Evolutionary conservation across 2,329 filamentous ascomycete genomes (phyloP), one percentile per base, ranked within the genome.

Genomic region (Arachnomyces sp.): DNA sequence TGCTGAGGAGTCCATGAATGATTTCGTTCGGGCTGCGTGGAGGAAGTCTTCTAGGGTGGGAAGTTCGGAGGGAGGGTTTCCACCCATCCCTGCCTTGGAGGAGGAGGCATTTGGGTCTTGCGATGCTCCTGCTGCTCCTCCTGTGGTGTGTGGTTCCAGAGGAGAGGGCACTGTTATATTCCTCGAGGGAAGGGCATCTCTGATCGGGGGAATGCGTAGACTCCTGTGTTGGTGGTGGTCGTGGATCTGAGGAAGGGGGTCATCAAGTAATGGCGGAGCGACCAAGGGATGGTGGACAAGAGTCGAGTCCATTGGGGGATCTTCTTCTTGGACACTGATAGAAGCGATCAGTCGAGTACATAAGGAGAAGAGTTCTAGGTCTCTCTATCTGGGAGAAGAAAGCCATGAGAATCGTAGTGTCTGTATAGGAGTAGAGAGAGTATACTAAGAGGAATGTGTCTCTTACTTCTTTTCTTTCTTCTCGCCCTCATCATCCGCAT

Each of bases 161-260:
- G 66, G 65, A 13, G 60, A 60, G n/a, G 66, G 65, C 29, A 58
- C 53, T 39, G 60, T 65, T 43, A 64, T 55, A 29, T 56, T 57
- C 29, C 61, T 61, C 11, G 64, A 61, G 15, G 65, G 64, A 14
- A 63, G 59, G 9, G 66, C 67, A 46, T 69, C 63, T 25, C 67
- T 67, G 15, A 72, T 58, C 38, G 68, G 68, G 45, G 68, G 61
- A 36, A 72, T 71, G 42, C 62, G 65, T 37, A 71, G 54, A 44
- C 61, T 54, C 28, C 57, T 61, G 8, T 63, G 57, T 39, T 65
- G 60, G 38, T 65, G 62, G 18, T 65, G 55, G 47, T 68, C 66
- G 34, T 62, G 63, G 29, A 61, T 56, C 38, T 58, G 55, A 34
- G 51, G 50, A 37, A 60, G 48, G 34, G 60, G 59, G 48, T 70